Conservation (phyloP, 2,329 filamentous ascomycete genomes). For the Septoria petroselini region DNA sequence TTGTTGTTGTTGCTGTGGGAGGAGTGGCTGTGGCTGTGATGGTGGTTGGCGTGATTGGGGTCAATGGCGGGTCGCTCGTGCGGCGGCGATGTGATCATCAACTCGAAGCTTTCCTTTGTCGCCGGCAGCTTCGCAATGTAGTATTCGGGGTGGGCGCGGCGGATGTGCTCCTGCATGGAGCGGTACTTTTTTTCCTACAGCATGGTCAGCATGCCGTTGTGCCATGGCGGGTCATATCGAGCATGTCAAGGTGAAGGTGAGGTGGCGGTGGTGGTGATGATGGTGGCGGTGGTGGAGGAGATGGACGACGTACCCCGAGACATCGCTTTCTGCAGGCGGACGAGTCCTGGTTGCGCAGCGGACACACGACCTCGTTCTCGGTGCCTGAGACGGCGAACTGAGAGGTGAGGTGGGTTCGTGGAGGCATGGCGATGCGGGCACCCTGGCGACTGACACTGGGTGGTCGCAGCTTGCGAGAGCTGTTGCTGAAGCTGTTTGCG, state of each 20-base stretch:
- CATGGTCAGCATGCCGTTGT: constrained; percentile 33
- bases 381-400: constrained; percentile 84
- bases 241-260: background rate
- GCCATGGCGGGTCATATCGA: constrained; percentile 9
- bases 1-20: constrained; percentile 24
- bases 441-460: constrained; percentile 10
- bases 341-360: constrained; percentile 91
- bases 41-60: constrained; percentile 37
- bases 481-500: constrained; percentile 9
- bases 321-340: constrained; percentile 97
- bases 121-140: constrained; percentile 97
- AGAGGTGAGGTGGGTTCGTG: constrained; percentile 12
- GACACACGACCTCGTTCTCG: constrained; percentile 95
- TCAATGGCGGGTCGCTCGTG: constrained; percentile 61
- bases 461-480: constrained; percentile 1
- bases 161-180: constrained; percentile 99
- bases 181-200: constrained; percentile 87
- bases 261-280: background rate
- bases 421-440: constrained; percentile 17
- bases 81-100: constrained; percentile 92
- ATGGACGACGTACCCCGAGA: constrained; percentile 76
- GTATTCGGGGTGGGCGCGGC: constrained; percentile 91
- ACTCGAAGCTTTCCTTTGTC: constrained; percentile 92
- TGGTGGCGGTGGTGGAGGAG: constrained; percentile 26
- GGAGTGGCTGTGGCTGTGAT: constrained; percentile 20